Conservation (phyloP, 2,329 filamentous ascomycete genomes). For the Torrubiellomyces zombiae region DNA sequence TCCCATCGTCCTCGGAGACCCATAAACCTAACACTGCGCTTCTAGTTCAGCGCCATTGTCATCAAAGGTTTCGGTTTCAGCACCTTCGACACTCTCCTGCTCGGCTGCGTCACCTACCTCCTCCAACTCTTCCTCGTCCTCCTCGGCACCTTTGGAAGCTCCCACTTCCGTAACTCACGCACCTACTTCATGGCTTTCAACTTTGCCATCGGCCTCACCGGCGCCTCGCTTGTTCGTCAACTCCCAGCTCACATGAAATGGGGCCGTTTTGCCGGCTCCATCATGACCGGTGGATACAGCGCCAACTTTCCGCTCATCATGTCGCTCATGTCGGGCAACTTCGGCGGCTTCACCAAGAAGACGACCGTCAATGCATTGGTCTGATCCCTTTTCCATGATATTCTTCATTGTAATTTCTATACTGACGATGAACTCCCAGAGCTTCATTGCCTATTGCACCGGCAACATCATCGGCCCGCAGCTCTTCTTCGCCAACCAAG, state of each 20-base stretch:
- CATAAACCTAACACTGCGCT: slow-evolving; percentile 1
- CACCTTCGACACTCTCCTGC: slow-evolving; percentile 8
- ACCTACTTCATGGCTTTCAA: slow-evolving; percentile 11
- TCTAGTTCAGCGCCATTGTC: slow-evolving; percentile 11
- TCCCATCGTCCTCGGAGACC: too few relatives aligned
- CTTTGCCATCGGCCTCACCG: slow-evolving; percentile 7
- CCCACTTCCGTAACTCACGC: slow-evolving; percentile 9
- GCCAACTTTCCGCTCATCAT: slow-evolving; percentile 25
- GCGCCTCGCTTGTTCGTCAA: slow-evolving; percentile 10
- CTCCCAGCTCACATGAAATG: slow-evolving; percentile 6
- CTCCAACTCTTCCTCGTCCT: slow-evolving; percentile 10
- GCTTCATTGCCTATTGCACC: slow-evolving; percentile 41
- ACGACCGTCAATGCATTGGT: slow-evolving; percentile 36
- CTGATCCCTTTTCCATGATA: slow-evolving; percentile 9
- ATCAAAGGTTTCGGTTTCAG: slow-evolving; percentile 10
- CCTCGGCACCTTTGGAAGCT: slow-evolving; percentile 8
- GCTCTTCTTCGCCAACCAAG: slow-evolving; percentile 38
- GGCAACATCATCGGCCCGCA: slow-evolving; percentile 47
- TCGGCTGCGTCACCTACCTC: slow-evolving; percentile 7
- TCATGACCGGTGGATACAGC: slow-evolving; percentile 40
- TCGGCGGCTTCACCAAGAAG: slow-evolving; percentile 48
- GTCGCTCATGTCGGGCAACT: slow-evolving; percentile 39
- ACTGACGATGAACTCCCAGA: slow-evolving; percentile 4
- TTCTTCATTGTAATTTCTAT: neutral
- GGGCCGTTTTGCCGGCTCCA: slow-evolving; percentile 11